Conservation (phyloP, 257 asterid species). For the Rehmannia glutinosa region DNA sequence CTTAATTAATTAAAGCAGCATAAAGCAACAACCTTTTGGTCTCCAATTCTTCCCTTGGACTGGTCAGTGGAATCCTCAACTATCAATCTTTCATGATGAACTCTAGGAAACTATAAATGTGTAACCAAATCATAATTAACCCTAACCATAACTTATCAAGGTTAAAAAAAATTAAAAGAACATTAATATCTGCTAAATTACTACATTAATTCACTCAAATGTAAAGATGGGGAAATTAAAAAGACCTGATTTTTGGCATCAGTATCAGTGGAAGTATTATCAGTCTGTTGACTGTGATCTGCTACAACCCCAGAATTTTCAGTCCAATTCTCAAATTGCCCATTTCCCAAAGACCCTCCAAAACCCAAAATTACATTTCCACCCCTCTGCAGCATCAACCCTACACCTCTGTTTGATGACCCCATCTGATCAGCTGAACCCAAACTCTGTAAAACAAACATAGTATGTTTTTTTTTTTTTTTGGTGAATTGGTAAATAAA, state of each 20-base stretch:
- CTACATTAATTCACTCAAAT: not conserved
- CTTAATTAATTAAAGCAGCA: too few relatives aligned
- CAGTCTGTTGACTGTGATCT: constrained; percentile 25
- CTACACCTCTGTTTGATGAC: constrained; percentile 34
- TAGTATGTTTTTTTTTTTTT: too few relatives aligned
- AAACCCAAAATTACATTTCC: constrained; percentile 9
- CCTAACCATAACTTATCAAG: too few relatives aligned
- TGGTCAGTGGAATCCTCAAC: constrained; percentile 17
- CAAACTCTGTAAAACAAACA: constrained; percentile 42
- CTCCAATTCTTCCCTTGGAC: constrained; percentile 18
- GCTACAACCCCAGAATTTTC: constrained; percentile 17
- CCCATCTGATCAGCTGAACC: constrained; percentile 45
- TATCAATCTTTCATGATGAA: not conserved
- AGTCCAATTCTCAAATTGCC: constrained; percentile 25
- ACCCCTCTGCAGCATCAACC: constrained; percentile 25
- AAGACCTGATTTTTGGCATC: constrained; percentile 21
- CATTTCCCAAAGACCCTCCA: constrained; percentile 41
- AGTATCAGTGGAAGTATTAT: constrained; percentile 24
- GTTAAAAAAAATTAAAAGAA: not conserved
- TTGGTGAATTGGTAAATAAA: too few relatives aligned
- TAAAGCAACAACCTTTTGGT: constrained; percentile 28
- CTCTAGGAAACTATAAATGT: constrained; percentile 16
- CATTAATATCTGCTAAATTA: not conserved
- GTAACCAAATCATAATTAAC: not conserved
- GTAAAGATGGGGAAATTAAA: not conserved